A percentile compares a stretch with the other conserved stretches of the same genome.
Conservation (phyloP, 2,329 filamentous ascomycete species). For the Didymella sp. region DNA sequence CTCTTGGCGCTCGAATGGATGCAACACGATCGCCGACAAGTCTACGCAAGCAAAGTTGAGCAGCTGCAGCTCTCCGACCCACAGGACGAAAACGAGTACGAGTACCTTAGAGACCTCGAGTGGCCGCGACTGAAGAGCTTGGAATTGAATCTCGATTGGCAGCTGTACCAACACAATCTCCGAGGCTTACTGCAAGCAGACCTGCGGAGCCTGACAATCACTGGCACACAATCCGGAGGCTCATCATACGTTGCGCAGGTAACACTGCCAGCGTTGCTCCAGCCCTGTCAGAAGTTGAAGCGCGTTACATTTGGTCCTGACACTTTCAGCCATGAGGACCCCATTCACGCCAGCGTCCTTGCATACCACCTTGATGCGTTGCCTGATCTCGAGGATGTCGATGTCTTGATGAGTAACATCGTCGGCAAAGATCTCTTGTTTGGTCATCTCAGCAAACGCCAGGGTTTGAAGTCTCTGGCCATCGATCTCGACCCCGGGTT, state of each 20-base stretch:
- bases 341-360: slow-evolving; percentile 33
- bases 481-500: slow-evolving; percentile 43
- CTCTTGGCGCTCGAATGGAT: slow-evolving; percentile 37
- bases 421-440: slow-evolving; percentile 38
- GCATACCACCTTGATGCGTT: slow-evolving; percentile 29
- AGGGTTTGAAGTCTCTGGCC: slow-evolving; percentile 36
- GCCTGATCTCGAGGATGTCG: slow-evolving; percentile 32
- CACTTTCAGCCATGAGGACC: slow-evolving; percentile 25
- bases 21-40: slow-evolving; percentile 31
- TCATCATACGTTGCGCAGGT: slow-evolving; percentile 31
- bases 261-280: slow-evolving; percentile 35
- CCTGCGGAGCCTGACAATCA: slow-evolving; percentile 38
- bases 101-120: slow-evolving; percentile 33
- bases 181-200: slow-evolving; percentile 32
- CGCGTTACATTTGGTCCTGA: slow-evolving; percentile 39
- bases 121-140: slow-evolving; percentile 43
- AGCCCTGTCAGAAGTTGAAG: slow-evolving; percentile 30
- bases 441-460: slow-evolving; percentile 33
- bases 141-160: slow-evolving; percentile 42
- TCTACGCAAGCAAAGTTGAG: slow-evolving; percentile 44
- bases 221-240: slow-evolving; percentile 33
- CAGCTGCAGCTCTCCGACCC: slow-evolving; percentile 33
- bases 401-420: slow-evolving; percentile 35
- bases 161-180: slow-evolving; percentile 28
- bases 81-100: slow-evolving; percentile 25